Evolutionary conservation across 495 filamentous ascomycete species (phyloP).

Genomic region (Daldinia caldariorum): DNA sequence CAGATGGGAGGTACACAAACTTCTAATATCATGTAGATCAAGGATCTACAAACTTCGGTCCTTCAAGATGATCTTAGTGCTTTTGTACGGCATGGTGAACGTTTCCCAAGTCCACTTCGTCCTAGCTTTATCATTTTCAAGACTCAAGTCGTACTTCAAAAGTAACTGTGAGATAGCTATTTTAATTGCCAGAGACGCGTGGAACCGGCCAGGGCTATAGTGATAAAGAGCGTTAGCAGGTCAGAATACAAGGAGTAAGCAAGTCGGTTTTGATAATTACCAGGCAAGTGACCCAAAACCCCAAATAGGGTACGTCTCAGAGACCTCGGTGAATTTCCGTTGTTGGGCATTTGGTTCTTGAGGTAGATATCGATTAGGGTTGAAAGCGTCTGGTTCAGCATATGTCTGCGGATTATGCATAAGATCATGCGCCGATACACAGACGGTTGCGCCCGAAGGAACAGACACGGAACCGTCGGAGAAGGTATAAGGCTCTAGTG

Average conservation of each 20-base stretch:
- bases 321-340: neutral
- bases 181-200: neutral
- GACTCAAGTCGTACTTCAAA: neutral
- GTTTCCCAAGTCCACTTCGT: neutral
- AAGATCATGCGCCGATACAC: neutral
- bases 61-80: neutral
- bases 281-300: neutral
- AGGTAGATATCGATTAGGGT: neutral
- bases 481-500: neutral
- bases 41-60: neutral
- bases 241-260: neutral
- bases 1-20: too few relatives aligned
- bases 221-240: neutral
- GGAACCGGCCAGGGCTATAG: conserved; percentile 1
- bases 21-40: too few relatives aligned
- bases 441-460: neutral
- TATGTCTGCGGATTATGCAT: conserved; percentile 1
- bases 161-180: neutral
- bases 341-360: neutral
- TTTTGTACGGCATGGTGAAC: neutral
- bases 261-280: neutral
- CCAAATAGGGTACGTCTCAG: neutral
- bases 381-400: neutral
- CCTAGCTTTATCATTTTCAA: neutral
- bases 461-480: neutral